These are phyloP conservation scores for Macrophomina pseudophaseolina DNA, from an alignment of 2,329 filamentous ascomycete genomes.

Conservation along the genomic window DNA sequence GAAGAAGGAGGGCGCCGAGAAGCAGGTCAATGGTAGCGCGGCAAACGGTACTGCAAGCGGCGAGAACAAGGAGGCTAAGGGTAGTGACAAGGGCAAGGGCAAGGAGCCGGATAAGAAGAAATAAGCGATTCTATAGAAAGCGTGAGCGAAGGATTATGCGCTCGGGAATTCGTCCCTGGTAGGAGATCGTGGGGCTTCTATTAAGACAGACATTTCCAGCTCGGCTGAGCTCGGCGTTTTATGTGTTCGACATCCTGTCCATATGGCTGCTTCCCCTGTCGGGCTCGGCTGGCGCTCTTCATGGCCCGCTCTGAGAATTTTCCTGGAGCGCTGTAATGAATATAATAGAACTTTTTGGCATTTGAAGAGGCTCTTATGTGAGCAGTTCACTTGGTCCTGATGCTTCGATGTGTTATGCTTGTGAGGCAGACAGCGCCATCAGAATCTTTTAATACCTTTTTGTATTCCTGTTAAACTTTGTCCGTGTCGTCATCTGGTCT, in stretches of 20 bases:
- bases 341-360: constrained; percentile 24
- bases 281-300: neutral
- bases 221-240: constrained; percentile 11
- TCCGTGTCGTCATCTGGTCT: too few relatives aligned
- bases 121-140: constrained; percentile 39
- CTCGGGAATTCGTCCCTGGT: neutral
- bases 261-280: neutral
- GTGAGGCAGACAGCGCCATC: neutral
- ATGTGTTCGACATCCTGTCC: neutral
- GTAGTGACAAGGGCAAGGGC: constrained; percentile 60
- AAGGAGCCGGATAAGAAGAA: constrained; percentile 63
- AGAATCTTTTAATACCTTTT: too few relatives aligned
- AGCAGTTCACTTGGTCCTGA: neutral
- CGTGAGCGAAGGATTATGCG: neutral
- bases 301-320: neutral
- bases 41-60: constrained; percentile 47
- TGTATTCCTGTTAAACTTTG: too few relatives aligned
- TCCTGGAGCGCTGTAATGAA: constrained; percentile 7
- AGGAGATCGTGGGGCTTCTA: neutral
- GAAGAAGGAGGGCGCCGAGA: constrained; percentile 68
- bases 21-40: constrained; percentile 62
- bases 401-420: neutral
- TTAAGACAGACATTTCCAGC: neutral
- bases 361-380: neutral
- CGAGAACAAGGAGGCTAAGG: constrained; percentile 48